Percentiles rank a stretch among this genome's conserved stretches.
phyloP scores from a whole-genome alignment of 1,284 basidiomycete genomes.

The Garcileccinum viscosum region DNA sequence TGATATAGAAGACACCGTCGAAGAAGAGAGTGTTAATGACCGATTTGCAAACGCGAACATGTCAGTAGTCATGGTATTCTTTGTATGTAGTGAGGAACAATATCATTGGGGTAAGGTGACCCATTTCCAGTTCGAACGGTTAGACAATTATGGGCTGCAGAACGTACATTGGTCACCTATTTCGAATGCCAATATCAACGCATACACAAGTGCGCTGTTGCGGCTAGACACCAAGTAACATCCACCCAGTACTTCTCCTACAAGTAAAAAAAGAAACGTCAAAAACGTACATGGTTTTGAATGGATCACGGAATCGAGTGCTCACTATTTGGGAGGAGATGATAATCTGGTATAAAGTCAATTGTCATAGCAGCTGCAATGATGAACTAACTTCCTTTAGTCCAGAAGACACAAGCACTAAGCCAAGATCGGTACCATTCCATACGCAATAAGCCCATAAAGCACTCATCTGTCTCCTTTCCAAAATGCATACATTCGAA shows the following conservation, averaged over 20 bases:
- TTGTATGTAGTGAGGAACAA: not conserved
- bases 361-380: not conserved
- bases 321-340: not conserved
- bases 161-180: not conserved
- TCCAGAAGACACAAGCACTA: not conserved
- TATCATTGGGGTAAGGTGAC: not conserved
- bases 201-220: not conserved
- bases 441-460: not conserved
- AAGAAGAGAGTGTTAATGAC: not conserved
- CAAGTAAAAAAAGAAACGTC: not conserved
- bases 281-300: not conserved
- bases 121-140: not conserved
- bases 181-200: slow-evolving; percentile 1
- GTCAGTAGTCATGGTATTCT: not conserved
- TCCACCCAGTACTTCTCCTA: not conserved
- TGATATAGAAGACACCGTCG: not conserved
- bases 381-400: not conserved
- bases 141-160: not conserved
- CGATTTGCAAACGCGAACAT: not conserved
- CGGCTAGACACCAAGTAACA: not conserved
- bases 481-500: slow-evolving; percentile 1
- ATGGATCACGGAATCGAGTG: not conserved
- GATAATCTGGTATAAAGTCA: not conserved
- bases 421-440: not conserved
- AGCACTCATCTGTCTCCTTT: not conserved